Conservation (phyloP, 2,329 filamentous ascomycete species). For the Alternaria arbusti region DNA sequence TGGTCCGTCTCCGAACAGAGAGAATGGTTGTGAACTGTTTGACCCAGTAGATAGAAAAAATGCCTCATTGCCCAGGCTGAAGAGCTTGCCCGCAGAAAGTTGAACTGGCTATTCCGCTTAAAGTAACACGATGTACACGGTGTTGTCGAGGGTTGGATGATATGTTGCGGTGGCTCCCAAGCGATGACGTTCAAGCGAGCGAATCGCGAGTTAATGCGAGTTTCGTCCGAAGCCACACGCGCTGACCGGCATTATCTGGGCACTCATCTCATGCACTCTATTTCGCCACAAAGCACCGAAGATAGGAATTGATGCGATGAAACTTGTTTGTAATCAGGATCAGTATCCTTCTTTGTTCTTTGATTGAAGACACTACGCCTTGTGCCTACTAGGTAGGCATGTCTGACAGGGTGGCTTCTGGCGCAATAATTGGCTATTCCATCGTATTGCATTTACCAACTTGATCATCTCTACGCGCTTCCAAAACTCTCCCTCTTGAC, state of each 20-base stretch:
- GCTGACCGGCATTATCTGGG: not conserved
- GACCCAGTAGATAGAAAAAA: not conserved
- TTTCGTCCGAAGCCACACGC: not conserved
- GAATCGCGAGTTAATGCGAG: not conserved
- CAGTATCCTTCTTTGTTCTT: not conserved
- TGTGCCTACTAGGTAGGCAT: not conserved
- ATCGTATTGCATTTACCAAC: too few species aligned
- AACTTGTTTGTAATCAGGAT: not conserved
- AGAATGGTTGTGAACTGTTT: rapidly evolving
- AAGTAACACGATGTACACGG: not conserved
- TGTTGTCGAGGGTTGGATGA: not conserved
- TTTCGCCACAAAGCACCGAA: not conserved
- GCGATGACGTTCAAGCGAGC: not conserved
- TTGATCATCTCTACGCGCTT: not conserved
- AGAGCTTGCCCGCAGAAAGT: too few species aligned
- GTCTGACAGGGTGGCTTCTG: not conserved
- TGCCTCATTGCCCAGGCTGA: not conserved
- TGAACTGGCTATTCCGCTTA: not conserved
- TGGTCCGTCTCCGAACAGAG: not conserved
- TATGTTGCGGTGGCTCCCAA: not conserved
- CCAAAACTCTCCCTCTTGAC: slow-evolving; percentile 51
- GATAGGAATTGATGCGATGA: not conserved
- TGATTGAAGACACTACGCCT: not conserved
- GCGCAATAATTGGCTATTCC: not conserved
- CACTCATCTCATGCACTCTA: not conserved